Evolutionary conservation across 2,329 filamentous ascomycete genomes (phyloP), one percentile per base, ranked within the genome.

Genomic region (Fusarium nurragi): DNA sequence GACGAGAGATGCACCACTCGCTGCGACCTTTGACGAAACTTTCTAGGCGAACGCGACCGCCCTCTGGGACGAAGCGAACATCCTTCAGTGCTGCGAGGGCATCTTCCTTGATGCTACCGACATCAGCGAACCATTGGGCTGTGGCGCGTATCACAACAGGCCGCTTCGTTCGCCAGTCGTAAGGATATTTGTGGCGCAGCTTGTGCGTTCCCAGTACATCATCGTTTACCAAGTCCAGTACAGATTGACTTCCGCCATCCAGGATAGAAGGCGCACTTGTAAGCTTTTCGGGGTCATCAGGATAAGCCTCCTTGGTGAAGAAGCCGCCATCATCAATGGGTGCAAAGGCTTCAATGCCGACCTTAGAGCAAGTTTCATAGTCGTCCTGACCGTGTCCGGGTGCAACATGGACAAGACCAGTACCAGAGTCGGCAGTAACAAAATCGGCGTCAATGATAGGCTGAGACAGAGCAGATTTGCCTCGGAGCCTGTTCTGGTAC

Each of bases 1-100:
- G 95, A 41, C 95, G 88, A 6, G 95, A 99, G 69, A 99, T 97
- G 75, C 95, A 99, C 95, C 95, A 99, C 76, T 99, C 94, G 71
- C 88, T 97, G 47, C 95, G 87, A 21, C 92, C 91, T 71, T 90
- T 89, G 26, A 99, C 83, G 72, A 98, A 99, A 74, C 91, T 93
- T 72, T 92, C 87, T 6, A 99, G 83, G 25, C 95, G 86, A 7
- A 86, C 85, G 66, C 86, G 88, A 8, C 94, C 93, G 23, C 84
- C 82, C 39, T 90, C 84, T 0, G 95, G 95, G 14, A 97, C 83
- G 71, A 98, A 99, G 0, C 81, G 82, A 22, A 98, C 92, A 34
- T 86, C 76, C 1, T 88, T 80, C 12, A 99, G 80, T 10, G 92
- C 86, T 16, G 83, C 77, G 22, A 97, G 79, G 1, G 94, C 92